These are phyloP conservation scores for Pyrrhoderma noxium DNA, from an alignment of 1,284 basidiomycete genomes.

Conservation along the genomic window DNA sequence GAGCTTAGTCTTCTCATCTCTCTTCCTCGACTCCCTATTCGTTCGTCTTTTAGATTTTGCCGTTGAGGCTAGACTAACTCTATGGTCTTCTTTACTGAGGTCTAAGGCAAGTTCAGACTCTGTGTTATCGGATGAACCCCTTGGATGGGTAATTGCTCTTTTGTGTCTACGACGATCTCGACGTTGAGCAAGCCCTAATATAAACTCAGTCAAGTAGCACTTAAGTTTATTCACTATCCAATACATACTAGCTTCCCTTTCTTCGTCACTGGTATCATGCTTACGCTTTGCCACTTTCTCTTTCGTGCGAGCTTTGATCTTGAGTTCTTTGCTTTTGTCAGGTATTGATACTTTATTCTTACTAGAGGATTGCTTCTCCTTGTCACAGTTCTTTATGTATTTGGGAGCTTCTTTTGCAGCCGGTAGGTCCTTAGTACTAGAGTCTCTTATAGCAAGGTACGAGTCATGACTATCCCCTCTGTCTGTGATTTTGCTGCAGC, in stretches of 20 bases:
- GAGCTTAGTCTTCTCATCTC: slow-evolving; percentile 29
- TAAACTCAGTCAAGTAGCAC: background rate
- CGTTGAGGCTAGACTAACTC: background rate
- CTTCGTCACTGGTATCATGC: slow-evolving; percentile 24
- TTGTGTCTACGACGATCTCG: slow-evolving; percentile 48
- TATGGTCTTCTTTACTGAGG: slow-evolving; percentile 15
- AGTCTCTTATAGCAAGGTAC: too few relatives aligned
- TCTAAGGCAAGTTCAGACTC: slow-evolving; percentile 1
- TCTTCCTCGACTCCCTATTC: slow-evolving; percentile 22
- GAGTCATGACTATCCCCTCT: too few relatives aligned
- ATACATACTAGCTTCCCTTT: slow-evolving; percentile 26
- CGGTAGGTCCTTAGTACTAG: too few relatives aligned
- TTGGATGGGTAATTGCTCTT: slow-evolving; percentile 41
- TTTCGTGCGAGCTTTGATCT: background rate
- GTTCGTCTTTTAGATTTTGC: slow-evolving; percentile 11
- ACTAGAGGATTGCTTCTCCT: too few relatives aligned
- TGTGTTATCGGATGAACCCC: slow-evolving; percentile 9
- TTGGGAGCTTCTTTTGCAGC: too few relatives aligned
- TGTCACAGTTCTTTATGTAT: too few relatives aligned
- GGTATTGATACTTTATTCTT: background rate
- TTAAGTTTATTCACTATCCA: background rate
- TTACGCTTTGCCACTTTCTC: slow-evolving; percentile 6
- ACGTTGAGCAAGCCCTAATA: slow-evolving; percentile 46
- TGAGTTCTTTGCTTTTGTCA: background rate
- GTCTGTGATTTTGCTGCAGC: too few relatives aligned